Base-by-base conservation (phyloP, 1,139 yeast genomes). In the Suhomyces bolitotheri region DNA sequence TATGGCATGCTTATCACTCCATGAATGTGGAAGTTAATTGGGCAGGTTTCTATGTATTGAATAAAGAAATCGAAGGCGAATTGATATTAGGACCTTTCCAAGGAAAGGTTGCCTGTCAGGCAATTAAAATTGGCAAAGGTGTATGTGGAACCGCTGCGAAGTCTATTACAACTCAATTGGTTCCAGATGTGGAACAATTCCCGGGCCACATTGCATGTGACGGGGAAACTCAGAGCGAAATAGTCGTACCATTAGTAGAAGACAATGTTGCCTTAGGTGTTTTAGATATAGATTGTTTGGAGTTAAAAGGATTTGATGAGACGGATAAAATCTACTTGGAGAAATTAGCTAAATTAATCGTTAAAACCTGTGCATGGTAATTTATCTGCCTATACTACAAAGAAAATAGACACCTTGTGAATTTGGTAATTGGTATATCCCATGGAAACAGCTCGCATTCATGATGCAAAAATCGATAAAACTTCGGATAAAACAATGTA, bases 131-230 rank as follows among this genome's bases (percentile, higher is more conserved):
- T 38, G 97, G 96, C 4, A 72, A 65, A 39, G 98, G 98, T 7
- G 97, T 92, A 0, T 92, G 97, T 62, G 97, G 98, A 5, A 66
- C 77, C 1, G 95, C 96, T 2, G 96, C 95, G 0, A 44, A 56
- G 0, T 47, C 66, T 0, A 58, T 60, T 39, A 35, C 58, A 34
- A 82, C 96, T 0, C 95, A 87, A 55, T 56, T 88, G 8, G 97
- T 92, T 7, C 67, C 72, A 0, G 76, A 92, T 57, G 97, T 90
- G 2, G 71, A 82, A 16, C 56, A 73, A 46, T 89, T 78, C 49
- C 95, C 96, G 0, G 96, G 95, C 1, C 97, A 92, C 56, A 92
- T 92, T 48, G 97, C 97, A 0, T 92, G 98, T 59, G 98, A 92
- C 62, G 96, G 96, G 1, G 96, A 82, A 40, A 90, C 97, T 1